Evolutionary conservation across 805 yeast genomes (phyloP).

Genomic region (Yarrowia keelungensis): DNA sequence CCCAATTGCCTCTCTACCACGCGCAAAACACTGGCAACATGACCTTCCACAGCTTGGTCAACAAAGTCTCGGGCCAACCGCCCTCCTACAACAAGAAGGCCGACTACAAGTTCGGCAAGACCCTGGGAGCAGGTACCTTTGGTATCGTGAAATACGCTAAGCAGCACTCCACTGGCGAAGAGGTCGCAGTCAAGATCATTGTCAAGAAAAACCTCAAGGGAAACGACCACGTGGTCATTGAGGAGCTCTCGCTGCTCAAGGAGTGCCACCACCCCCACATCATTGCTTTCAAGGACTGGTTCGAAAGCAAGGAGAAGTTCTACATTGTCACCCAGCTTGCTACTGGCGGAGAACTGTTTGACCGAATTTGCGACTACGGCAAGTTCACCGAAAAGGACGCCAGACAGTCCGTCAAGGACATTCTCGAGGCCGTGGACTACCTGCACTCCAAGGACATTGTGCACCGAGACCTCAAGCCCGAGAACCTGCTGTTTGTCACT

Average conservation of each 20-base stretch:
- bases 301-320: conserved; percentile 89
- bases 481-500: conserved; percentile 79
- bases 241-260: conserved; percentile 75
- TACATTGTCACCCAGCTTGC: conserved; percentile 94
- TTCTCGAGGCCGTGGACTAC: conserved; percentile 78
- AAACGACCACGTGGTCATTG: conserved; percentile 75
- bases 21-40: conserved; percentile 22
- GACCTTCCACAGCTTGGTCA: conserved; percentile 48
- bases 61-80: conserved; percentile 76
- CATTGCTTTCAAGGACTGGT: conserved; percentile 91
- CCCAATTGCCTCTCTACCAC: conserved; percentile 4
- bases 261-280: conserved; percentile 81
- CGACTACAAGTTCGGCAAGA: conserved; percentile 76
- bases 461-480: conserved; percentile 95
- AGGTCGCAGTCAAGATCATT: conserved; percentile 89
- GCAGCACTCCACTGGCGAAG: conserved; percentile 58
- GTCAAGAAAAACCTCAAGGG: conserved; percentile 84
- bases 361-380: conserved; percentile 80
- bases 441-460: conserved; percentile 80
- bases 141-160: conserved; percentile 89
- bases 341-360: conserved; percentile 94
- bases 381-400: conserved; percentile 91
- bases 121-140: conserved; percentile 93
- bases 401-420: conserved; percentile 71
- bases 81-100: conserved; percentile 68